Base-by-base conservation (phyloP, 345 rosid species). In the Combretum micranthum region DNA sequence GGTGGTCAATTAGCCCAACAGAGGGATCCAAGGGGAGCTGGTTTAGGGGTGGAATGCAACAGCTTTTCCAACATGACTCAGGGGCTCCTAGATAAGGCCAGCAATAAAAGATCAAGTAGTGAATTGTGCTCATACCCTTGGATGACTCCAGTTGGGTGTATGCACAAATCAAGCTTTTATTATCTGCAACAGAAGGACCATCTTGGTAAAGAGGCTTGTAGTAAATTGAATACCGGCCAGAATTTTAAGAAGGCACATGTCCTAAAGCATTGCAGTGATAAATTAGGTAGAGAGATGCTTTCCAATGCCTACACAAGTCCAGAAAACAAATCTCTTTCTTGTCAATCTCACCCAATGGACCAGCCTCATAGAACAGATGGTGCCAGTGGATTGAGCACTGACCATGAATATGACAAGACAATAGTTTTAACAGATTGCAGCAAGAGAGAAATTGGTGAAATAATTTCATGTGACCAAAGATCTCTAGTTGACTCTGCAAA, bases 381-480 rank as follows among this genome's bases (percentile, higher is more conserved):
- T 67, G 69, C 47, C 56, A 65, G 26, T 69, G 86, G 74, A 47
- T 54, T 81, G 69, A 75, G 69, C 47, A 42, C 73, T 53, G 75
- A 73, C 65, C 74, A 55, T 58, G 74, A 60, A 62, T 63, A 64
- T 75, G 86, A 64, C 42, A 76, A 62, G 60, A 4, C 39, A 32
- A 1, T 11, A 32, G 5, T 32, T 32, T 32, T 7, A 7, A 32
- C 39, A 32, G 78, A 71, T 54, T 77, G 64, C 69, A 76, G 72
- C 65, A 69, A 71, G 64, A 75, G n/a, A n/a, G 80, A 68, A 66
- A 78, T 72, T 20, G 84, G 79, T 65, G 92, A 82, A 63, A 74
- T 80, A 65, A 60, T 75, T 61, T 51, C 66, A 0, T 69, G 55
- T 45, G 63, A 79, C 20, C 50, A 79, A 46, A 69, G 76, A 59